phyloP scores from a whole-genome alignment of 202 grass and related monocot genomes.

The Miscanthus sacchariflorus region DNA sequence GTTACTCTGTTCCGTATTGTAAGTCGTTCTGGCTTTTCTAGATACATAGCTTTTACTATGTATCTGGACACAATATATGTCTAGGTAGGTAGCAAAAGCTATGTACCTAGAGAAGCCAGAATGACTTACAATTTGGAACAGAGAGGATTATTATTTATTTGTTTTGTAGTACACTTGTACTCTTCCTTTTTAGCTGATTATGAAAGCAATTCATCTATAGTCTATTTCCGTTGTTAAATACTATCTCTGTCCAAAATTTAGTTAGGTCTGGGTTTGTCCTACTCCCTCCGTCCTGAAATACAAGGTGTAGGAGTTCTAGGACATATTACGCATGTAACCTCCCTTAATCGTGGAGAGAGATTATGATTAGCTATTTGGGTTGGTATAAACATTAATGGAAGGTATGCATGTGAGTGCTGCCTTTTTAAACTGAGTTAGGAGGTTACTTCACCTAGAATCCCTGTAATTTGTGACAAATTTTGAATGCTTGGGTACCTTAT shows the following conservation, averaged over 20 bases:
- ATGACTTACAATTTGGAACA: background rate
- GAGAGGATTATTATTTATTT: background rate
- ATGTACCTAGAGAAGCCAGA: background rate
- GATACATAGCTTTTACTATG: background rate
- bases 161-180: background rate
- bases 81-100: background rate
- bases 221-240: background rate
- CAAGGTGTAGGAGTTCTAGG: background rate
- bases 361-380: background rate
- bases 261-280: background rate
- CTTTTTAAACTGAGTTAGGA: background rate
- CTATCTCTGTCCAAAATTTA: background rate
- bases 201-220: background rate
- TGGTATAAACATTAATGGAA: background rate
- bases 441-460: background rate
- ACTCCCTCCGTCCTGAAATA: background rate
- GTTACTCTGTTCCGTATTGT: background rate
- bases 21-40: background rate
- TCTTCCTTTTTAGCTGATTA: background rate
- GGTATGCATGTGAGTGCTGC: background rate
- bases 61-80: background rate
- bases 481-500: background rate
- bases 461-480: background rate
- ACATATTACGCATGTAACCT: background rate
- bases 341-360: background rate